Evolutionary conservation across 2,329 filamentous ascomycete genomes (phyloP).

Genomic region (Paecilomyces fulvus): DNA sequence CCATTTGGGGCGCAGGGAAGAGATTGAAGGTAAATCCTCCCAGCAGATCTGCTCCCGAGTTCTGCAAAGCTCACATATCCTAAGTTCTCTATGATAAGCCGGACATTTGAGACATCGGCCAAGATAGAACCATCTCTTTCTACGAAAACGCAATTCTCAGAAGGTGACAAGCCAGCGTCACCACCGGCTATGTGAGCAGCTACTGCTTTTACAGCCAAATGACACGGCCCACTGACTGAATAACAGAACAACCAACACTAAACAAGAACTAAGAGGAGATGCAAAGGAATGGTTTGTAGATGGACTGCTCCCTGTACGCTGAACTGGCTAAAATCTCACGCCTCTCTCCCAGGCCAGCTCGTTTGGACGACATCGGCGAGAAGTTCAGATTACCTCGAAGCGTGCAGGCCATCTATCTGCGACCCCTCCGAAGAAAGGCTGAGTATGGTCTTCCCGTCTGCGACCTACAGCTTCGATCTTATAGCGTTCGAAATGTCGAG

Average conservation of each 20-base stretch:
- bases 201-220: not conserved
- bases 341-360: constrained; percentile 23
- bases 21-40: constrained; percentile 13
- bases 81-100: not conserved
- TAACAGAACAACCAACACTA: not conserved
- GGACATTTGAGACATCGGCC: constrained; percentile 10
- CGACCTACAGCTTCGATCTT: constrained; percentile 88
- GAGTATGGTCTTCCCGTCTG: constrained; percentile 74
- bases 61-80: not conserved
- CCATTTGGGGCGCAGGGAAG: constrained; percentile 5
- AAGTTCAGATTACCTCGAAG: constrained; percentile 60
- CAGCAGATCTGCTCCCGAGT: not conserved
- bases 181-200: not conserved
- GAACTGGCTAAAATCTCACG: constrained; percentile 1
- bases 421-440: constrained; percentile 67
- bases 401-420: constrained; percentile 78
- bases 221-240: not conserved
- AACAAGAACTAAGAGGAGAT: not conserved
- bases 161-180: not conserved
- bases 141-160: not conserved
- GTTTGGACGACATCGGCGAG: constrained; percentile 23
- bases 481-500: constrained; percentile 79
- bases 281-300: constrained; percentile 22
- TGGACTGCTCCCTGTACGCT: not conserved
- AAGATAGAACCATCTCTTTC: constrained; percentile 3